phyloP scores from a whole-genome alignment of 2,329 filamentous ascomycete species.

The Sordariomycetes sp. region DNA sequence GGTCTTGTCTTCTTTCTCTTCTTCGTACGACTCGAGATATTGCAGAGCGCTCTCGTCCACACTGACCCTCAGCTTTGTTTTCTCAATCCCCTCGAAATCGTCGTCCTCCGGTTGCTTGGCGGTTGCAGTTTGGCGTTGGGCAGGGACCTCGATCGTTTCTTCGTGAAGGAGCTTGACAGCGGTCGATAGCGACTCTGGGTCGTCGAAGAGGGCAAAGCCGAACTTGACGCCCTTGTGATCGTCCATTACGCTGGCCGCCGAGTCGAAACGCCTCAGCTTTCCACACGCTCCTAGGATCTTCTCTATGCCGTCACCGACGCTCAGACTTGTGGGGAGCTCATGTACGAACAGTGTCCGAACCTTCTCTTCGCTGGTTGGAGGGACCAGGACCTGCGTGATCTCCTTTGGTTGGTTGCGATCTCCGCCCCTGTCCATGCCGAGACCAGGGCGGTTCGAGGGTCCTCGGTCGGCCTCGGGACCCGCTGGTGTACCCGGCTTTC shows the following conservation, averaged over 20 bases:
- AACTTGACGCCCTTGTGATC: slow-evolving; percentile 78
- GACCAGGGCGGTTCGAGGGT: slow-evolving; percentile 28
- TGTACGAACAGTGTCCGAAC: slow-evolving; percentile 85
- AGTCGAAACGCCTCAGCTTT: slow-evolving; percentile 75
- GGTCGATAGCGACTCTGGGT: slow-evolving; percentile 75
- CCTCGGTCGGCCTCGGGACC: slow-evolving; percentile 33
- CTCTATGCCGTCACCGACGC: slow-evolving; percentile 72
- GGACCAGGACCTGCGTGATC: slow-evolving; percentile 61
- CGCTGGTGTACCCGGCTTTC: slow-evolving; percentile 44
- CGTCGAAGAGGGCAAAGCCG: slow-evolving; percentile 93
- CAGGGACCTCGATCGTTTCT: slow-evolving; percentile 72
- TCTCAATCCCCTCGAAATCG: slow-evolving; percentile 50
- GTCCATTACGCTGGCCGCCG: slow-evolving; percentile 49
- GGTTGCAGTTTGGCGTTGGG: slow-evolving; percentile 62
- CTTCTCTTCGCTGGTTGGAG: slow-evolving; percentile 84
- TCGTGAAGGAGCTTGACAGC: slow-evolving; percentile 80
- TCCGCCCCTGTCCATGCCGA: slow-evolving; percentile 54
- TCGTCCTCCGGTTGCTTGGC: slow-evolving; percentile 35
- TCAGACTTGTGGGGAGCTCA: slow-evolving; percentile 70
- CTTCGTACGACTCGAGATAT: slow-evolving; percentile 76
- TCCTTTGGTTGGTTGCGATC: slow-evolving; percentile 60
- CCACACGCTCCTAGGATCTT: slow-evolving; percentile 70
- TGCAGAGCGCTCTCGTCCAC: slow-evolving; percentile 76
- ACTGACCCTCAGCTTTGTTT: slow-evolving; percentile 60
- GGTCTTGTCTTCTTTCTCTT: slow-evolving; percentile 54